Conservation (phyloP, 345 rosid species). For the Melaleuca quinquenervia region DNA sequence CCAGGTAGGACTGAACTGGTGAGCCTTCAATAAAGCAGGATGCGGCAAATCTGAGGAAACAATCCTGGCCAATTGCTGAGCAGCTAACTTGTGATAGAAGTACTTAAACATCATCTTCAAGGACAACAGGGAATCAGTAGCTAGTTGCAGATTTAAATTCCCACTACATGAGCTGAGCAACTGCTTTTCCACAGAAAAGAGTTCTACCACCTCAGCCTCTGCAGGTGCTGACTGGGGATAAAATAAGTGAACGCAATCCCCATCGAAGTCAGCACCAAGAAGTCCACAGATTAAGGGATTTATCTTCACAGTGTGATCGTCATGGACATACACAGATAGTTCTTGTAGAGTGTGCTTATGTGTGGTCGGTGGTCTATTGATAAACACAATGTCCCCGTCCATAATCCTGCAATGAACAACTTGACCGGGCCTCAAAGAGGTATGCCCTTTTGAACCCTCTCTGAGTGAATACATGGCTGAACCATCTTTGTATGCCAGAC, state of each 20-base stretch:
- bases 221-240: conserved; percentile 88
- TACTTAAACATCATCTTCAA: conserved; percentile 47
- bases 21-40: conserved; percentile 55
- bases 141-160: conserved; percentile 61
- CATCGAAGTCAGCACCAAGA: conserved; percentile 94
- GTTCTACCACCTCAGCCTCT: conserved; percentile 91
- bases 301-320: conserved; percentile 88
- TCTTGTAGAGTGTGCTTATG: conserved; percentile 95
- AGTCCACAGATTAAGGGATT: conserved; percentile 93
- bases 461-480: conserved; percentile 63
- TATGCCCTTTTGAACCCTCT: conserved; percentile 90
- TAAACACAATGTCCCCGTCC: conserved; percentile 92
- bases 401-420: conserved; percentile 75
- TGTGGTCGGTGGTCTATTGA: conserved; percentile 92
- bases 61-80: conserved; percentile 73
- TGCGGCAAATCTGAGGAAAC: conserved; percentile 46
- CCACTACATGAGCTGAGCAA: conserved; percentile 90
- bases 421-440: conserved; percentile 70
- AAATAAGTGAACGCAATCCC: conserved; percentile 87
- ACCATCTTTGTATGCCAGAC: conserved; percentile 72
- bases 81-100: conserved; percentile 38
- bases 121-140: conserved; percentile 66
- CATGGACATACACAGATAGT: conserved; percentile 78
- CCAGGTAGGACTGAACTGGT: conserved; percentile 36
- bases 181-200: conserved; percentile 88